Base-by-base conservation (phyloP, 2,329 filamentous ascomycete genomes). In the Nothomitra cinnamomea region DNA sequence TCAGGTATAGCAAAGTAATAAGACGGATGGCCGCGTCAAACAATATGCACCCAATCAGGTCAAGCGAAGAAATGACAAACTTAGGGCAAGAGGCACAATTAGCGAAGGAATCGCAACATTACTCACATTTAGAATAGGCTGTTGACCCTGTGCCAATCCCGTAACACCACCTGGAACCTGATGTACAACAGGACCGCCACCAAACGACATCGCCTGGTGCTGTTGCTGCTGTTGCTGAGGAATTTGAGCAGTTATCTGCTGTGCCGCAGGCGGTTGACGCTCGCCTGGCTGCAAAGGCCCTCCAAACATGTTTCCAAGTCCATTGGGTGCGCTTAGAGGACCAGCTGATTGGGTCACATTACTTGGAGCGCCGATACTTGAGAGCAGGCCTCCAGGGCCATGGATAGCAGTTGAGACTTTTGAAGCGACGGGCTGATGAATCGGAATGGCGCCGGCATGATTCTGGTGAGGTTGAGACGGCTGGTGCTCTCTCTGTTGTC, bases 391-490 rank as follows among this genome's bases (percentile, higher is more conserved):
- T 59, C 92, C 90, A 1, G 90, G 90, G 47, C 88, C 94, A 65
- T 95, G 90, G 54, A 95, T 94, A 52, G 87, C 84, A 58, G 82
- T 84, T 55, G 83, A 70, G 57, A 87, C 73, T 68, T 89, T 74
- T 64, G 88, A 80, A 57, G 90, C 90, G 56, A 95, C 88, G 3
- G 90, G 90, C 67, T 96, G 90, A 68, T 96, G 90, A 61, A 96
- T 83, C 53, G 89, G 87, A 53, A 95, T 86, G 2, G 89, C 87
- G 55, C 84, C 87, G 40, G 86, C 82, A 63, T 86, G 89, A 68
- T 84, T 92, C 66, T 95, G 89, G 63, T 92, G 87, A 24, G 83
- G 80, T 56, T 85, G 78, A 51, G 78, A 76, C 60, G 82, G 83
- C 62, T 80, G 82, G 52, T 79, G 77, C 43, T 83, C 80, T 64